Conservation (phyloP, 371 early-diverging fungal genomes). For the Apophysomyces elegans region DNA sequence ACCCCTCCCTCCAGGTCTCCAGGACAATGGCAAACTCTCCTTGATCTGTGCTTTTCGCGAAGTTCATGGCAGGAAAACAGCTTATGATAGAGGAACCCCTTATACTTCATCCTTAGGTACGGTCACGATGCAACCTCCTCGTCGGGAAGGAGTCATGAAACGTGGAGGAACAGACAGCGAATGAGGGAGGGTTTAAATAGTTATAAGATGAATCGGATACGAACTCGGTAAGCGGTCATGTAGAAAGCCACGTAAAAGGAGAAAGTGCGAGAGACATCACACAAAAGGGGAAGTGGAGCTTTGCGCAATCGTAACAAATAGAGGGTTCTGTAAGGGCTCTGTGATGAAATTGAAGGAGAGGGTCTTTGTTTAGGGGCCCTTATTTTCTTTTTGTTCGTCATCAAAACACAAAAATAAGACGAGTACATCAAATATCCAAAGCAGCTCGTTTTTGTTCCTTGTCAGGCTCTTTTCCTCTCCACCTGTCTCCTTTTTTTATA, state of each 20-base stretch:
- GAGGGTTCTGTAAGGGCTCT: conserved; percentile 10
- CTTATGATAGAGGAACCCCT: neutral
- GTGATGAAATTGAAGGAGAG: conserved; percentile 2
- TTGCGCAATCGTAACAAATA: neutral
- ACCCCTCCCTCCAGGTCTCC: neutral
- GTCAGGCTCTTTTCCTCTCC: neutral
- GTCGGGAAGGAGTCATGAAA: conserved; percentile 8
- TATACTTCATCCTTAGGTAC: neutral
- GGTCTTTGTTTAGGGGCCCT: neutral
- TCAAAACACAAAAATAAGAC: conserved; percentile 6
- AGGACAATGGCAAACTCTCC: conserved; percentile 6
- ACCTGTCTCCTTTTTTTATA: neutral
- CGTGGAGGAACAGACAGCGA: conserved; percentile 10
- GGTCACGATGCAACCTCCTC: conserved; percentile 6
- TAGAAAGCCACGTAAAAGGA: conserved; percentile 6
- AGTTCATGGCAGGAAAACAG: conserved; percentile 8
- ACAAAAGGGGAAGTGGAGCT: conserved; percentile 10
- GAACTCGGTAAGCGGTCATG: conserved; percentile 11
- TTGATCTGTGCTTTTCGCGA: conserved; percentile 9
- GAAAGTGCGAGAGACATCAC: conserved; percentile 10
- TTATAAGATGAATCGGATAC: conserved; percentile 2
- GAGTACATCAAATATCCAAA: neutral
- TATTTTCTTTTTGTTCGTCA: neutral
- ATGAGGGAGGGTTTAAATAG: neutral
- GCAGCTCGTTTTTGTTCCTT: conserved; percentile 10